phyloP scores from a whole-genome alignment of 345 rosid species.

The Eucalyptus sp. region DNA sequence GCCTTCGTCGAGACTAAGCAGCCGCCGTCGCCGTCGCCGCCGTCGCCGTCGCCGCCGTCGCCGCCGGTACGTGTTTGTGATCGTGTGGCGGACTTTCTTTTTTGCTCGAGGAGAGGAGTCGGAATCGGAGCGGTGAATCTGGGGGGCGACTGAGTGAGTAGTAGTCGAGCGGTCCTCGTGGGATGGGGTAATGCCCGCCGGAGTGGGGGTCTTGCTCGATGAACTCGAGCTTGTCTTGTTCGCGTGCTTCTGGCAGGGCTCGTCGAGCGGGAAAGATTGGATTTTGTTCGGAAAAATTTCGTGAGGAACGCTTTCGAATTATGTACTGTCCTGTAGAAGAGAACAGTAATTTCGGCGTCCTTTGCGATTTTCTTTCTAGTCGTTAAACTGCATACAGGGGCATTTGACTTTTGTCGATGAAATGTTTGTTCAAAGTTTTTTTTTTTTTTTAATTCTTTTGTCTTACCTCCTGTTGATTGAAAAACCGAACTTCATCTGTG shows the following conservation, averaged over 20 bases:
- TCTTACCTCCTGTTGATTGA: neutral
- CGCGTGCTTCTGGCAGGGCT: neutral
- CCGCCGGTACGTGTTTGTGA: neutral
- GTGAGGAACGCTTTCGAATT: neutral
- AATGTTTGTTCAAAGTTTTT: neutral
- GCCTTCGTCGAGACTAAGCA: conserved; percentile 33
- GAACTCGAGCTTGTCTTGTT: neutral
- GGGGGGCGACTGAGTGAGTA: neutral
- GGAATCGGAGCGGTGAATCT: neutral
- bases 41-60: neutral
- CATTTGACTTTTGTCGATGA: neutral
- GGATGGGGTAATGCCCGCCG: neutral
- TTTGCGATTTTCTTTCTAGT: neutral
- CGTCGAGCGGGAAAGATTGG: neutral
- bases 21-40: neutral
- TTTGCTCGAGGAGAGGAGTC: neutral
- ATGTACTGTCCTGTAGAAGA: neutral
- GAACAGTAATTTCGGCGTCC: neutral
- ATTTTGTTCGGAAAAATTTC: neutral
- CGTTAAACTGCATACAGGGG: neutral
- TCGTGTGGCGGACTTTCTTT: neutral
- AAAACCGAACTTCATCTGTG: neutral
- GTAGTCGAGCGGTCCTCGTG: neutral
- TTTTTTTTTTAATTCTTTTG: neutral
- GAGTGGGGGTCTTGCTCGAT: neutral